Conservation (phyloP, 306 rosid species). For the Carpinus viminea region DNA sequence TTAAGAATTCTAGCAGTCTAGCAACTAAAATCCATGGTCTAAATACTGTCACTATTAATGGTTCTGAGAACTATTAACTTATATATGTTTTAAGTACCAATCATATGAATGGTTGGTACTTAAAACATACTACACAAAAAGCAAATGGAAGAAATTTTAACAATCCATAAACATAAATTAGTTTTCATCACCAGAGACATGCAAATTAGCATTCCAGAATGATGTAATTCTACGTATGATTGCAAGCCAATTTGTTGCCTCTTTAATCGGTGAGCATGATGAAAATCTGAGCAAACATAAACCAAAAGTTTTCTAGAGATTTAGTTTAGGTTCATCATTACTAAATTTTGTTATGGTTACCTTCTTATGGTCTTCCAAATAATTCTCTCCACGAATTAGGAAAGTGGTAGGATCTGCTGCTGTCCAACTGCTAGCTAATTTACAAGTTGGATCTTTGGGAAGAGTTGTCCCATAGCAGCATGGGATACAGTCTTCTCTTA, state of each 20-base stretch:
- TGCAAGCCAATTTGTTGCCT: not conserved
- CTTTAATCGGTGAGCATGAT: not conserved
- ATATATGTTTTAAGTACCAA: no score
- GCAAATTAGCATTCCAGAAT: not conserved
- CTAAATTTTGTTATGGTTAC: constrained; percentile 30
- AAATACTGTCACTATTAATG: not conserved
- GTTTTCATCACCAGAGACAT: constrained; percentile 1
- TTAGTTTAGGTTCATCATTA: not conserved
- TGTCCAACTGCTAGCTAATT: constrained; percentile 68
- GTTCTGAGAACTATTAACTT: not conserved
- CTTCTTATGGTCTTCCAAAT: constrained; percentile 63
- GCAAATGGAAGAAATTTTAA: constrained; percentile 6
- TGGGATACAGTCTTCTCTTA: constrained; percentile 44
- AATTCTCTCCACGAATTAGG: constrained; percentile 72
- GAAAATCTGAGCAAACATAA: not conserved
- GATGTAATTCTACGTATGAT: not conserved
- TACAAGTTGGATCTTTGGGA: constrained; percentile 55
- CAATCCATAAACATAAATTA: not conserved
- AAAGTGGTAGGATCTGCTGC: constrained; percentile 74
- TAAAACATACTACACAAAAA: constrained; percentile 2
- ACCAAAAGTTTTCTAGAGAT: not conserved
- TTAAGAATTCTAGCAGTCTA: not conserved
- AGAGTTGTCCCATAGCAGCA: constrained; percentile 70
- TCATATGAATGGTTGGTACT: not conserved
- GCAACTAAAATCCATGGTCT: not conserved